A percentile compares a stretch with the other conserved stretches of the same genome.
phyloP scores from a whole-genome alignment of 345 rosid genomes.

The Camelina hispida region DNA sequence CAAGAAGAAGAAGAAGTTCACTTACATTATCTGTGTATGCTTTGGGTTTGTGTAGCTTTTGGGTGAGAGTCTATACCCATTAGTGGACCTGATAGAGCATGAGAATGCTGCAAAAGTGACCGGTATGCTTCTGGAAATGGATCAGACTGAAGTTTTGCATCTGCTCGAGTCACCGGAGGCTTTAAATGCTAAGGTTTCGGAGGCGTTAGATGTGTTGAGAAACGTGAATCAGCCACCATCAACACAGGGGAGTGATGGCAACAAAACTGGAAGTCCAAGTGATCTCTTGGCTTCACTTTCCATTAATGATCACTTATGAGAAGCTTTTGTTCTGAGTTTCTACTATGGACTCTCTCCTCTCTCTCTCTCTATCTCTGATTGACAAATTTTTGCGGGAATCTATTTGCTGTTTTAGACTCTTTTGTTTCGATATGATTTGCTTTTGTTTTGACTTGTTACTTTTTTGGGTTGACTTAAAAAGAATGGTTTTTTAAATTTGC shows the following conservation, averaged over 20 bases:
- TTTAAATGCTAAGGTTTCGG: constrained; percentile 72
- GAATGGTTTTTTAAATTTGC: constrained; percentile 1
- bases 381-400: constrained; percentile 42
- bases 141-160: constrained; percentile 75
- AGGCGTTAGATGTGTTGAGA: constrained; percentile 73
- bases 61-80: constrained; percentile 76
- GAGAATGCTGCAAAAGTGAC: constrained; percentile 82
- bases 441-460: constrained; percentile 24
- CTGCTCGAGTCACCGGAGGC: constrained; percentile 83
- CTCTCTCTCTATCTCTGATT: constrained; percentile 29
- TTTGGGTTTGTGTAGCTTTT: constrained; percentile 51
- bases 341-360: constrained; percentile 3
- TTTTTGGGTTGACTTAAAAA: not conserved
- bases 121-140: constrained; percentile 86
- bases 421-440: constrained; percentile 13
- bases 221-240: constrained; percentile 58
- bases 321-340: constrained; percentile 19
- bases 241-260: constrained; percentile 43
- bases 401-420: constrained; percentile 31
- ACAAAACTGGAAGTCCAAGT: constrained; percentile 50
- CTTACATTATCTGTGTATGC: not conserved
- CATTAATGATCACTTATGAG: constrained; percentile 51
- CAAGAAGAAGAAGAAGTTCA: not conserved
- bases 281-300: constrained; percentile 66
- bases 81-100: constrained; percentile 72